Conservation (phyloP, 2,329 filamentous ascomycete genomes). For the Daldinia sp. region DNA sequence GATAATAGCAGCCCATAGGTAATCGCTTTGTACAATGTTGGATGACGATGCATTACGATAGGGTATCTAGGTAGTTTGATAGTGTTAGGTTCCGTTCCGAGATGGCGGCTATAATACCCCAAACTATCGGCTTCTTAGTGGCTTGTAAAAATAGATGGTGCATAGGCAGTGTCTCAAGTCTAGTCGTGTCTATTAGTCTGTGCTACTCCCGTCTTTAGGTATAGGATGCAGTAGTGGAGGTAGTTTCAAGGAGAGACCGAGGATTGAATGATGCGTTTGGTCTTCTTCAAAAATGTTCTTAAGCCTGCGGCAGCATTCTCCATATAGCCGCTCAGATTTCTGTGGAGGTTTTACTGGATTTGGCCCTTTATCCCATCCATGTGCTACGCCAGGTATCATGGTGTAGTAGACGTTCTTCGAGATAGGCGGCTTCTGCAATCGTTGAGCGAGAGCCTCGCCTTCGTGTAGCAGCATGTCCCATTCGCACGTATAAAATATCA, state of each 20-base stretch:
- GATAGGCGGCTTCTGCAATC: conserved; percentile 57
- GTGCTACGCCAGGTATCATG: conserved; percentile 65
- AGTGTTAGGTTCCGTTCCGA: neutral
- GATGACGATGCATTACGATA: conserved; percentile 14
- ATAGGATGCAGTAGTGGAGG: conserved; percentile 20
- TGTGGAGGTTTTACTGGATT: conserved; percentile 63
- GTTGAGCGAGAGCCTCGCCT: conserved; percentile 67
- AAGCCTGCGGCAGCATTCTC: conserved; percentile 61
- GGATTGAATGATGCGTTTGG: conserved; percentile 19
- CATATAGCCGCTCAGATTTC: conserved; percentile 62
- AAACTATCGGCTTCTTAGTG: neutral
- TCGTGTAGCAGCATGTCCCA: conserved; percentile 71
- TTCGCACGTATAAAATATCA: conserved; percentile 70
- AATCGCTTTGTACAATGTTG: neutral
- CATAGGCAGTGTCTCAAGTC: neutral
- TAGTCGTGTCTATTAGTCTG: conserved; percentile 10
- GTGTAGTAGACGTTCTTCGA: conserved; percentile 66
- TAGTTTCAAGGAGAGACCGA: conserved; percentile 34
- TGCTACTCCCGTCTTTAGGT: conserved; percentile 13
- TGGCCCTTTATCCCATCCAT: conserved; percentile 73
- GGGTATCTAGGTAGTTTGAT: conserved; percentile 13
- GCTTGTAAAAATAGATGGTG: neutral
- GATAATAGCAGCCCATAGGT: neutral
- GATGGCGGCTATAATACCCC: neutral
- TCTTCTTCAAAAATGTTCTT: conserved; percentile 52